phyloP scores from a whole-genome alignment of 495 filamentous ascomycete genomes.

The Elaphomyces granulatus region DNA sequence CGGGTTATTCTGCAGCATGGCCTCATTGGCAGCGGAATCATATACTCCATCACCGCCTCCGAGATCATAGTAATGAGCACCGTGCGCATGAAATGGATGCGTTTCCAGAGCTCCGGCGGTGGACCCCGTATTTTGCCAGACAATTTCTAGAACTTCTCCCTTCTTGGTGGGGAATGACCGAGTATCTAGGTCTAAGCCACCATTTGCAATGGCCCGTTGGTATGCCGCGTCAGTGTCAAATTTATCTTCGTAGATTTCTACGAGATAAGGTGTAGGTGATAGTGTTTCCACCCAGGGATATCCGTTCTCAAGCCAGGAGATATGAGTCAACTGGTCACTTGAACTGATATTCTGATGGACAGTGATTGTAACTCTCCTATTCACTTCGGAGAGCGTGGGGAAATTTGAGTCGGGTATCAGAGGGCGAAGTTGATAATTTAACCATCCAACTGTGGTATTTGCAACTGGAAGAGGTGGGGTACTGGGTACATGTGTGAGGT shows the following conservation, averaged over 20 bases:
- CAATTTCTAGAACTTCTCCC: slow-evolving; percentile 49
- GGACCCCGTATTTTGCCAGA: slow-evolving; percentile 37
- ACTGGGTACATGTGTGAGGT: slow-evolving; percentile 8
- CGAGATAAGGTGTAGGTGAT: slow-evolving; percentile 33
- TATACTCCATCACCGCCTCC: slow-evolving; percentile 43
- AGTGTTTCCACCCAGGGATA: slow-evolving; percentile 34
- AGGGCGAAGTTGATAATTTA: slow-evolving; percentile 41
- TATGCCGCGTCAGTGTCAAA: too few relatives aligned
- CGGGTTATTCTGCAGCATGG: slow-evolving; percentile 23
- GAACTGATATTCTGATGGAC: slow-evolving; percentile 29
- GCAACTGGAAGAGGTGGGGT: slow-evolving; percentile 22
- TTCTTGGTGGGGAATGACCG: slow-evolving; percentile 37
- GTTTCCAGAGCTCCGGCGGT: slow-evolving; percentile 34
- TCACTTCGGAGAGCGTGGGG: slow-evolving; percentile 38
- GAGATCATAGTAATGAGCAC: slow-evolving; percentile 43
- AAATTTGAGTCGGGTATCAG: slow-evolving; percentile 23
- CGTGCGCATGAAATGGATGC: slow-evolving; percentile 49
- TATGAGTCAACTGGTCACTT: slow-evolving; percentile 24
- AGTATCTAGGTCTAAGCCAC: slow-evolving; percentile 38
- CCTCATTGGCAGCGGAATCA: slow-evolving; percentile 37
- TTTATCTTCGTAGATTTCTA: slow-evolving; percentile 38
- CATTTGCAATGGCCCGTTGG: slow-evolving; percentile 27
- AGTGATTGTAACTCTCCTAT: slow-evolving; percentile 34
- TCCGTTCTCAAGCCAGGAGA: slow-evolving; percentile 30
- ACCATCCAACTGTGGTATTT: slow-evolving; percentile 30